Conservation (phyloP, 768 basidiomycete species). For the Amanita exitialis region DNA sequence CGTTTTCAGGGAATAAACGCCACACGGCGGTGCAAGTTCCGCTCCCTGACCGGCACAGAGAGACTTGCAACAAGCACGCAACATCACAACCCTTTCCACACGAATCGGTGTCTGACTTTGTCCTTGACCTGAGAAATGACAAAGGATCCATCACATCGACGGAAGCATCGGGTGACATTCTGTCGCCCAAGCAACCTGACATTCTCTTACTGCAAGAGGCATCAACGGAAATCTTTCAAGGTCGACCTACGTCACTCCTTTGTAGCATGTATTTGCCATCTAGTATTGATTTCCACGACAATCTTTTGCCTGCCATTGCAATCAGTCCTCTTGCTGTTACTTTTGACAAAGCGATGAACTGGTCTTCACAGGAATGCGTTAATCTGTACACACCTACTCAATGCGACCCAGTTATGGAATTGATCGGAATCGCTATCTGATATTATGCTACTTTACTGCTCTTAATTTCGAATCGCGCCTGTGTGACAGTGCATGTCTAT, state of each 20-base stretch:
- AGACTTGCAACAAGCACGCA: not conserved
- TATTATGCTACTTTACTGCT: not conserved
- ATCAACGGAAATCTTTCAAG: not conserved
- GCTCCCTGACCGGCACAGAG: not conserved
- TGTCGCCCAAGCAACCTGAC: not conserved
- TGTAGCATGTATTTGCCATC: not conserved
- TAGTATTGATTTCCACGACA: not conserved
- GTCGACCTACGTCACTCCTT: not conserved
- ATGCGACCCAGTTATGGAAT: not conserved
- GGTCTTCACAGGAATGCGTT: not conserved
- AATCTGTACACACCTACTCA: not conserved
- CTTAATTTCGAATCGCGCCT: not conserved
- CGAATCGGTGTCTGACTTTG: not conserved
- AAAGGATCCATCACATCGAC: not conserved
- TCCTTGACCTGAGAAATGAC: not conserved
- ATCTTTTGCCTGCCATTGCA: not conserved
- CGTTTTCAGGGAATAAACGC: not conserved
- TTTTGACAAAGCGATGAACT: not conserved
- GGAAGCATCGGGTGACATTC: not conserved
- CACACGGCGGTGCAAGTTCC: not conserved
- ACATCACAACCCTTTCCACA: not conserved
- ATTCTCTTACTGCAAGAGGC: not conserved
- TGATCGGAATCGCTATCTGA: constrained; percentile 1
- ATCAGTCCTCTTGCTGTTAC: not conserved
- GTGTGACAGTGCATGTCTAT: not conserved